Evolutionary conservation across 495 filamentous ascomycete species (phyloP), one percentile per base, ranked within the genome.

Genomic region (Annulohypoxylon maeteangense): DNA sequence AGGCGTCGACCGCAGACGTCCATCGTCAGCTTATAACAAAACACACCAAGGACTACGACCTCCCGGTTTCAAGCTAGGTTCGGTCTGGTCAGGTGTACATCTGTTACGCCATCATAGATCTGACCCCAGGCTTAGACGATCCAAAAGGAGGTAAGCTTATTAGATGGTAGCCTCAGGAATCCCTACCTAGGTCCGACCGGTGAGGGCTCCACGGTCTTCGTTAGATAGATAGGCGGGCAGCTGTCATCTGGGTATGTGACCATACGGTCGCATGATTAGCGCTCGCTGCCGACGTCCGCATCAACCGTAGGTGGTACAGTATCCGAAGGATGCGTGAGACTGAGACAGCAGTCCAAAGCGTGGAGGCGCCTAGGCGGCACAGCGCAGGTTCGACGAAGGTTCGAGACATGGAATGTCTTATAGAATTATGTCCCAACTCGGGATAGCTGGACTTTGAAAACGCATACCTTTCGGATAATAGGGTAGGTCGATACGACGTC

Each of bases 81-180:
- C n/a, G 36, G 36, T 40, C 36, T 40, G 36, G 36, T 65, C 67
- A 70, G 61, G 36, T 61, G 67, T 63, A 29, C 67, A 57, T 57
- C 54, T 57, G 36, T 62, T 72, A 68, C 64, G 63, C 69, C 69
- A 68, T 72, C 59, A 63, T 23, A 56, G 64, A 64, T 68, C 69
- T 68, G 69, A 50, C 8, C 62, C 45, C 14, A 47, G 31, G 42
- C 63, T 55, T 14, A 14, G 36, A n/a, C 34, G 11, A 1, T 47
- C 62, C 53, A 14, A 59, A 47, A 55, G 10, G 16, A 7, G 27
- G 40, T 64, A 62, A 56, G 36, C 54, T 51, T 64, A 61, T 42
- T 48, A 57, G 62, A 64, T 64, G 31, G 36, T 58, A 71, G 36
- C 11, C 36, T 14, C 36, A 36, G 34, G 6, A 32, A 40, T 23